These are phyloP conservation scores for Ambrosia artemisiifolia DNA, from an alignment of 129 eudicot genomes.

Conservation along the genomic window DNA sequence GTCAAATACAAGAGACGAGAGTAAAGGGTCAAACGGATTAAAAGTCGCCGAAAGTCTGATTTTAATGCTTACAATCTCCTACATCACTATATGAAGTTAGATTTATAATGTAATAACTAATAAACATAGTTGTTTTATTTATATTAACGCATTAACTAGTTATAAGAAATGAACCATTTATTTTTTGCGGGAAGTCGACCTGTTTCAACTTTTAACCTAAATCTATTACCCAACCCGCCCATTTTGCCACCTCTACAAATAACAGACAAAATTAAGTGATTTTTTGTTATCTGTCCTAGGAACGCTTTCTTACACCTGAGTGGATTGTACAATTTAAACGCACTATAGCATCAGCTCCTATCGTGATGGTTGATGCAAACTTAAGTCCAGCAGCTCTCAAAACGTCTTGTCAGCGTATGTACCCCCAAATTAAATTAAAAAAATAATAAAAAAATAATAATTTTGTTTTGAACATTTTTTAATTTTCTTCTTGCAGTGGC, in stretches of 20 bases:
- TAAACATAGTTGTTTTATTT: not conserved
- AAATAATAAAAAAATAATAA: not conserved
- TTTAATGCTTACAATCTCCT: not conserved
- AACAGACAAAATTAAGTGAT: not conserved
- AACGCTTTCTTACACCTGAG: constrained; percentile 64
- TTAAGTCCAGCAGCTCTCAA: constrained; percentile 62
- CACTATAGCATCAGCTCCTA: constrained; percentile 54
- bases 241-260: not conserved
- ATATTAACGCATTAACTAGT: not conserved
- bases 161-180: not conserved
- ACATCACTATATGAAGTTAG: not conserved
- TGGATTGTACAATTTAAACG: constrained; percentile 68
- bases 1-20: no score
- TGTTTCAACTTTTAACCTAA: not conserved
- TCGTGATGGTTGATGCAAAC: constrained; percentile 91
- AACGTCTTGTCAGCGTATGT: constrained; percentile 70
- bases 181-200: not conserved
- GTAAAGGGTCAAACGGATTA: not conserved
- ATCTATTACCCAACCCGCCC: not conserved
- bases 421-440: not conserved
- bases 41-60: not conserved
- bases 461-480: not conserved
- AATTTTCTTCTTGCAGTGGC: constrained; percentile 55
- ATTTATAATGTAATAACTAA: not conserved
- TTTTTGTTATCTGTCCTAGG: constrained; percentile 44